Base-by-base conservation (phyloP, 192 early-diverging fungal species). In the Backusella tuberculispora region DNA sequence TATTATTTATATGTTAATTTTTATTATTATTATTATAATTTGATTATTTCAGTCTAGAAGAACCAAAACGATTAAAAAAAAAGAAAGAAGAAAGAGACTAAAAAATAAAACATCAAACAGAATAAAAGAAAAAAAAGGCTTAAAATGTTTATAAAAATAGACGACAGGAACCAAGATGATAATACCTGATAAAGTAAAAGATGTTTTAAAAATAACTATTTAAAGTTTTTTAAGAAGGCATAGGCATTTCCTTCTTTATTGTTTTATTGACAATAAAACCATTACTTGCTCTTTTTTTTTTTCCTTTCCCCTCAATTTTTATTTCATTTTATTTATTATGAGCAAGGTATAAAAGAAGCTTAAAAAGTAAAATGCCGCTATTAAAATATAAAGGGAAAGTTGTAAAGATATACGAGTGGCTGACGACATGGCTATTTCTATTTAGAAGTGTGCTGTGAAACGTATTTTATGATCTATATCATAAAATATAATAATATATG, bases 201-300 rank as follows among this genome's bases (percentile, higher is more conserved):
- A 19, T 60, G 53, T 60, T 60, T 60, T 60, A 60, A 60, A 60
- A 60, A 60, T 60, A 60, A 60, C 53, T 56, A 56, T 34, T 34
- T 56, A 56, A 26, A 56, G 53, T 56, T 56, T 24, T 56, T 56
- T 21, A 34, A 34, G 0, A 34, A 34, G 29, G 29, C 2, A 34
- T 34, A 34, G 29, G 29, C 29, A 2, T 34, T 34, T 34, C 29
- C 29, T 34, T 34, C 29, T 34, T 34, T 34, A 34, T 34, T 34
- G 2, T 34, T 34, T 34, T 34, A 34, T 34, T 34, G 29, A 2
- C 29, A 34, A 34, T 34, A 1, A 34, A 34, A 34, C 29, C 29
- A 34, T 34, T 34, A 34, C 29, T 34, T 34, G 29, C 2, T 6
- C 19, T 10, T 53, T 53, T 8, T 53, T 21, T 21, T 10, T 53